A percentile compares a stretch with the other conserved stretches of the same genome.
phyloP scores from a whole-genome alignment of 1,284 basidiomycete species.

The Melampsora americana region DNA sequence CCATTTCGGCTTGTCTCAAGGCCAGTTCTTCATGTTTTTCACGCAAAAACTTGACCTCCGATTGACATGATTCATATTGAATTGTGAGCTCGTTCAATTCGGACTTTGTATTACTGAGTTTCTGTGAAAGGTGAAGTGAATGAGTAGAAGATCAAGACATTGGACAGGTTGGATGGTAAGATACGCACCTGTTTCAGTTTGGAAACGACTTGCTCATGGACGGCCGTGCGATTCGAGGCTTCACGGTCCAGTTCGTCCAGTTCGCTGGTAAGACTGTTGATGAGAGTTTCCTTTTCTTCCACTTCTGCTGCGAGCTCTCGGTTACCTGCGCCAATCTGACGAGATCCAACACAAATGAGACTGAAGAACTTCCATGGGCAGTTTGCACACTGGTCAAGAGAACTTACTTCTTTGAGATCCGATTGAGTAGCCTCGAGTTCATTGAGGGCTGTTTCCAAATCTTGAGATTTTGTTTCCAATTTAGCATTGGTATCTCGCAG shows the following conservation, averaged over 20 bases:
- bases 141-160: slow-evolving; percentile 33
- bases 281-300: slow-evolving; percentile 55
- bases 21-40: slow-evolving; percentile 71
- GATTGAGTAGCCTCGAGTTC: slow-evolving; percentile 67
- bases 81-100: slow-evolving; percentile 49
- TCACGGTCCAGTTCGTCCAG: slow-evolving; percentile 59
- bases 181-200: slow-evolving; percentile 72
- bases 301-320: slow-evolving; percentile 60
- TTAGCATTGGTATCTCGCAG: slow-evolving; percentile 62
- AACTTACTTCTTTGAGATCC: slow-evolving; percentile 69
- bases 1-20: slow-evolving; percentile 52
- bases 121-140: slow-evolving; percentile 43
- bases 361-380: background rate
- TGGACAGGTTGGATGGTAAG: slow-evolving; percentile 29
- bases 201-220: slow-evolving; percentile 67
- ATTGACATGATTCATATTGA: slow-evolving; percentile 48
- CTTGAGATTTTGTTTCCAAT: slow-evolving; percentile 68
- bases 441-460: slow-evolving; percentile 67
- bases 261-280: slow-evolving; percentile 56
- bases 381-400: background rate
- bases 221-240: slow-evolving; percentile 67
- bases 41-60: slow-evolving; percentile 52
- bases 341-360: slow-evolving; percentile 49
- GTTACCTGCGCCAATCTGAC: slow-evolving; percentile 61
- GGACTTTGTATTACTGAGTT: slow-evolving; percentile 47